phyloP scores from a whole-genome alignment of 495 filamentous ascomycete genomes.

The Cladorrhinum samala region DNA sequence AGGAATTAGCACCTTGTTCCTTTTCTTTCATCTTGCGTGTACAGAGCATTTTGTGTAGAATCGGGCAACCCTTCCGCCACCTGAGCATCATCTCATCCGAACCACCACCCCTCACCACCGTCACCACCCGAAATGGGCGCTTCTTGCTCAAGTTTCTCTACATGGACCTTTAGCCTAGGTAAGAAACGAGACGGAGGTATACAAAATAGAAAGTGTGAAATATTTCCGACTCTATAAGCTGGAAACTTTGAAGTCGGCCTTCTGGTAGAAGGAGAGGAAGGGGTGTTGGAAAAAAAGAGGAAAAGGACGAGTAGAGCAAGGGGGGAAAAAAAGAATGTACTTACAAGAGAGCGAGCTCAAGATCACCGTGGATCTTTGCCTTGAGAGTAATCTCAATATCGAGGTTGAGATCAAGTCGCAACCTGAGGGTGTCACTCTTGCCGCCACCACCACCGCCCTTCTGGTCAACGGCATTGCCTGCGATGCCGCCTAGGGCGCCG shows the following conservation, averaged over 20 bases:
- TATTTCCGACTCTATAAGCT: constrained; percentile 13
- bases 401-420: constrained; percentile 78
- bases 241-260: neutral
- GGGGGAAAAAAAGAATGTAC: constrained; percentile 7
- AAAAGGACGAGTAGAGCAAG: constrained; percentile 5
- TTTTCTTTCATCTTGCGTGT: constrained; percentile 4
- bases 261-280: neutral
- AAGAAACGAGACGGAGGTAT: constrained; percentile 19
- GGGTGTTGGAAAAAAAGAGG: neutral
- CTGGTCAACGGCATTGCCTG: constrained; percentile 37
- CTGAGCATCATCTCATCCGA: constrained; percentile 1
- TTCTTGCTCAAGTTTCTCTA: constrained; percentile 31
- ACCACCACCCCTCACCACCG: constrained; percentile 4
- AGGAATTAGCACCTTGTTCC: constrained; percentile 29
- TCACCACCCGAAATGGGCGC: neutral
- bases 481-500: constrained; percentile 51
- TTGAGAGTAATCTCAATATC: constrained; percentile 88
- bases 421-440: constrained; percentile 58
- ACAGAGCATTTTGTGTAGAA: neutral
- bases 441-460: constrained; percentile 48
- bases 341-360: constrained; percentile 78
- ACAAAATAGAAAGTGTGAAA: constrained; percentile 5
- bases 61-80: neutral
- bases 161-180: constrained; percentile 32
- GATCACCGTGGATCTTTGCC: constrained; percentile 88